Conservation (phyloP, 805 yeast species). For the Tanozyma kutaoensis region DNA sequence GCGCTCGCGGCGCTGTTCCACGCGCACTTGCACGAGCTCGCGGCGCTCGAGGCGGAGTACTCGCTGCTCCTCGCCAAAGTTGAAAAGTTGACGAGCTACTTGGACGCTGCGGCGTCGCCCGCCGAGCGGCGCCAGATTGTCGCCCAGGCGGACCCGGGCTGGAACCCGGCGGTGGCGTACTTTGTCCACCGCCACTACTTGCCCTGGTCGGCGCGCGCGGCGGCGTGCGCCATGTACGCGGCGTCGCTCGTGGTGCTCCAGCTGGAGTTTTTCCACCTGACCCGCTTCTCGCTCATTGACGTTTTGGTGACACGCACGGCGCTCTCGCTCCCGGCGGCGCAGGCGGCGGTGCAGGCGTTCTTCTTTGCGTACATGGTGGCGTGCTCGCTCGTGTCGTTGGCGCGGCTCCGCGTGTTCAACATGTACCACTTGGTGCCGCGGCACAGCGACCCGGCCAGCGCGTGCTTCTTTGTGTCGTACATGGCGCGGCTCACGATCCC, state of each 20-base stretch:
- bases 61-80: conserved; percentile 34
- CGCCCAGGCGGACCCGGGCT: too few relatives aligned
- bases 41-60: conserved; percentile 48
- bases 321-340: conserved; percentile 10
- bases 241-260: conserved; percentile 47
- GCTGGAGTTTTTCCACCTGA: conserved; percentile 65
- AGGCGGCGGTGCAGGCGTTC: conserved; percentile 27
- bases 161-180: conserved; percentile 1
- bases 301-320: conserved; percentile 22
- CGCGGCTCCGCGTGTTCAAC: conserved; percentile 58
- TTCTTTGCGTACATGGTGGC: conserved; percentile 52
- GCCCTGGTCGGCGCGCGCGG: conserved; percentile 32
- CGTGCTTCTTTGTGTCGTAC: conserved; percentile 58
- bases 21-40: conserved; percentile 34
- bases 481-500: conserved; percentile 77
- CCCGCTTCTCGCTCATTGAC: conserved; percentile 50
- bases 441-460: conserved; percentile 61
- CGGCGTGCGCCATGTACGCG: conserved; percentile 26
- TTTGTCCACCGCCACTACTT: conserved; percentile 24
- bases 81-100: conserved; percentile 2
- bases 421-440: conserved; percentile 63
- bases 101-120: conserved; percentile 4
- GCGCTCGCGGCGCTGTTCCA: conserved; percentile 39
- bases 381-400: conserved; percentile 52
- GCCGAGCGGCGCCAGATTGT: too few relatives aligned